Conservation (phyloP, 2,329 filamentous ascomycete genomes). For the Onygena corvina region DNA sequence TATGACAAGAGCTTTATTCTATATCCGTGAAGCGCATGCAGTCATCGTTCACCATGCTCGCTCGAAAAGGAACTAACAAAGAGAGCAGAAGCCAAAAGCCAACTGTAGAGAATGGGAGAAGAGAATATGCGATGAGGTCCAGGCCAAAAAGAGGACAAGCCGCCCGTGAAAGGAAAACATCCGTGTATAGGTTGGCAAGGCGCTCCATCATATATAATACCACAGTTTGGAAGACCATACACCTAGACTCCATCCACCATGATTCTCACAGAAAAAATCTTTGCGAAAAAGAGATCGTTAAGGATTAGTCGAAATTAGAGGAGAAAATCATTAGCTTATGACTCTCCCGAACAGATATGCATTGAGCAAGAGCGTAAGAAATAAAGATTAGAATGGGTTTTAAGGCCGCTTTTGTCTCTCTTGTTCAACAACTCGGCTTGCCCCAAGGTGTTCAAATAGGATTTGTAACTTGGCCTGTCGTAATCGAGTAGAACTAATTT, state of each 20-base stretch:
- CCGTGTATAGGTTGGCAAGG: background rate
- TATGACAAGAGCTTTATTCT: background rate
- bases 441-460: conserved; percentile 19
- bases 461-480: conserved; percentile 18
- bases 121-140: background rate
- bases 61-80: background rate
- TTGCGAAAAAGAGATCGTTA: background rate
- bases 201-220: conserved; percentile 2
- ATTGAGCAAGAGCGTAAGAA: background rate
- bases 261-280: background rate
- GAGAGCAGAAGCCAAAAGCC: background rate
- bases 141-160: background rate
- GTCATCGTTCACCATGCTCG: background rate
- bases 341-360: conserved; percentile 3
- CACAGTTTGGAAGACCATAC: background rate
- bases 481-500: conserved; percentile 12
- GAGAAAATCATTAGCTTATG: background rate
- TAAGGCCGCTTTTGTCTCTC: conserved; percentile 1
- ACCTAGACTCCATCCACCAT: background rate
- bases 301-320: background rate
- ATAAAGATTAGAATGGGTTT: background rate
- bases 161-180: background rate
- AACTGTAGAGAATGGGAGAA: background rate
- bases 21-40: background rate
- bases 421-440: conserved; percentile 16